Evolutionary conservation across 2,329 filamentous ascomycete genomes (phyloP).

Genomic region (Calonectria hongkongensis): DNA sequence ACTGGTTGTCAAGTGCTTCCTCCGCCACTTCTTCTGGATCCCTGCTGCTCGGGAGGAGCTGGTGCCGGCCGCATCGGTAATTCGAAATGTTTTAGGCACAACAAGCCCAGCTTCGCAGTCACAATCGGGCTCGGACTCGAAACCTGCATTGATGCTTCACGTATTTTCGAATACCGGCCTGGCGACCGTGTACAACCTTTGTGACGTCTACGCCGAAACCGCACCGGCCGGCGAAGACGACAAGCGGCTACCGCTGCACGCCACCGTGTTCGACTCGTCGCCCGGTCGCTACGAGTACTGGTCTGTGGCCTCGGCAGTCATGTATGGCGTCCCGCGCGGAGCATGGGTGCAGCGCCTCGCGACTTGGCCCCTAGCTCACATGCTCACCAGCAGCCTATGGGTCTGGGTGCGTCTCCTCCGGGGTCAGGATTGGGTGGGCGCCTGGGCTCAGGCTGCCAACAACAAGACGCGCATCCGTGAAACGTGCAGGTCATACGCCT

Average conservation of each 20-base stretch:
- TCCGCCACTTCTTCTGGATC: conserved; percentile 31
- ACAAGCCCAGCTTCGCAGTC: not conserved
- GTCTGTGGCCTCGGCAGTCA: conserved; percentile 22
- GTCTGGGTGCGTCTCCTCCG: conserved; percentile 13
- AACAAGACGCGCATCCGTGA: not conserved
- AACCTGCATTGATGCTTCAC: conserved; percentile 24
- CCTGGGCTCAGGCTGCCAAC: conserved; percentile 12
- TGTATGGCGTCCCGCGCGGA: conserved; percentile 18
- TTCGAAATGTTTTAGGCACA: conserved; percentile 4
- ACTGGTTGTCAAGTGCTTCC: conserved; percentile 6
- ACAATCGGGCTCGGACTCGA: not conserved
- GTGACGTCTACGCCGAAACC: conserved; percentile 25
- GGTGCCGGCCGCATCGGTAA: conserved; percentile 7
- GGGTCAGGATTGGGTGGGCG: conserved; percentile 22
- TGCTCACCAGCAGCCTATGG: conserved; percentile 20
- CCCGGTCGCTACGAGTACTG: conserved; percentile 21
- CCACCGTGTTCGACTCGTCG: conserved; percentile 21
- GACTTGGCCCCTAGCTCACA: conserved; percentile 3
- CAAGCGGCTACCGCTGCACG: conserved; percentile 10
- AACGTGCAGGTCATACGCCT: conserved; percentile 25
- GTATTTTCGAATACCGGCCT: conserved; percentile 30
- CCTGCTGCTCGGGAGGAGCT: conserved; percentile 16
- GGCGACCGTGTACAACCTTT: conserved; percentile 22
- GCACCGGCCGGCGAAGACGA: not conserved
- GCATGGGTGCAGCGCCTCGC: conserved; percentile 9